Conservation (phyloP, 2,329 filamentous ascomycete genomes). For the Elsinoe fawcettii region DNA sequence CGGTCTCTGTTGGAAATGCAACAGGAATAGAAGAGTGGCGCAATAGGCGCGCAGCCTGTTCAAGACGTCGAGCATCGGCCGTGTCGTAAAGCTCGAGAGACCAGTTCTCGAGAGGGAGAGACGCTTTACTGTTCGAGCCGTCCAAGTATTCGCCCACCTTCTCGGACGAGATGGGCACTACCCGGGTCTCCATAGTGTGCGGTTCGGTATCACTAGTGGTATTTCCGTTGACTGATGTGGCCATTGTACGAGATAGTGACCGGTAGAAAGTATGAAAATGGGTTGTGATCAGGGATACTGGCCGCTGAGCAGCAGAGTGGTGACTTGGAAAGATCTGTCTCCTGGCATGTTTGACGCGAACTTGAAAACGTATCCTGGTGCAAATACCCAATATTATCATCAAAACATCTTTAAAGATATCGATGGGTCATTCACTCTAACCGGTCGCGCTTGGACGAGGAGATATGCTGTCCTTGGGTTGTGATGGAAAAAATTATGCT, state of each 20-base stretch:
- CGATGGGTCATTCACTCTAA: too few relatives aligned
- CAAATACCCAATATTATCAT: too few relatives aligned
- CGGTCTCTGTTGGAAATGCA: slow-evolving; percentile 94
- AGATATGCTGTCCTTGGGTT: too few relatives aligned
- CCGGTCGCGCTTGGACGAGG: too few relatives aligned
- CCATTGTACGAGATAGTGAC: not conserved
- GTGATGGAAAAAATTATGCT: not conserved
- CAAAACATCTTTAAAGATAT: too few relatives aligned
- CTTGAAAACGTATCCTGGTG: too few relatives aligned
- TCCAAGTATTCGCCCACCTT: slow-evolving; percentile 34
- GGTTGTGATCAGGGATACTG: too few relatives aligned
- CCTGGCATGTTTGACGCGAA: too few relatives aligned
- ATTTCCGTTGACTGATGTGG: not conserved
- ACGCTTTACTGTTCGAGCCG: slow-evolving; percentile 17
- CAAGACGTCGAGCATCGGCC: slow-evolving; percentile 46
- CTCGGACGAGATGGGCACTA: slow-evolving; percentile 35
- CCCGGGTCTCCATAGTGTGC: slow-evolving; percentile 26
- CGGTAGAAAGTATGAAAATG: too few relatives aligned
- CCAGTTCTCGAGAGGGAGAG: slow-evolving; percentile 32
- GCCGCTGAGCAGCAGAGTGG: too few relatives aligned
- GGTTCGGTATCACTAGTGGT: not conserved
- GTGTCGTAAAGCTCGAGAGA: slow-evolving; percentile 28
- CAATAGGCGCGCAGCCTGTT: slow-evolving; percentile 59
- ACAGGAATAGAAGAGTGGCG: slow-evolving; percentile 64
- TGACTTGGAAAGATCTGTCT: too few relatives aligned